Conservation (phyloP, 2,329 filamentous ascomycete genomes). For the Fusarium incarnatum region DNA sequence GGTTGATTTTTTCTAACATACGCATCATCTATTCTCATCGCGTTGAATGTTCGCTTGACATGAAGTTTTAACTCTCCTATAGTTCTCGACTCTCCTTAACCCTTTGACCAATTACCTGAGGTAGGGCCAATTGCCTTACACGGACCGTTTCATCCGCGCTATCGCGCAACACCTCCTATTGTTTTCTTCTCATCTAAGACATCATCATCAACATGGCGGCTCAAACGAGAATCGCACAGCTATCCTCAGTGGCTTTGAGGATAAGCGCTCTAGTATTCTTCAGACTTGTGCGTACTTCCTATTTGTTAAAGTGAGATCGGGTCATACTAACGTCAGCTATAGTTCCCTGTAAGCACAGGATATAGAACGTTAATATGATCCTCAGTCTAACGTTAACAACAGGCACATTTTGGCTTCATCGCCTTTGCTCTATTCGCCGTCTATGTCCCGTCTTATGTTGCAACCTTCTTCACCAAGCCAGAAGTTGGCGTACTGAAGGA, state of each 20-base stretch:
- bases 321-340: conserved; percentile 25
- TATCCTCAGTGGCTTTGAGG: conserved; percentile 54
- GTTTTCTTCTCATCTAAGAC: conserved; percentile 16
- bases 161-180: conserved; percentile 16
- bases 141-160: conserved; percentile 12
- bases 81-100: conserved; percentile 43
- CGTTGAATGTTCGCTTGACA: conserved; percentile 21
- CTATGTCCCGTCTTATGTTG: conserved; percentile 73
- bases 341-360: conserved; percentile 53
- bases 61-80: conserved; percentile 15
- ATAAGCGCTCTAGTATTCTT: conserved; percentile 54
- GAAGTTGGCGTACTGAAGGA: conserved; percentile 70
- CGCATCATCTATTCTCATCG: conserved; percentile 24
- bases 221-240: conserved; percentile 49
- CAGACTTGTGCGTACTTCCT: conserved; percentile 49
- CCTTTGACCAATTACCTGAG: background rate
- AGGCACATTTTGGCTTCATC: conserved; percentile 61
- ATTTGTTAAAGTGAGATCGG: background rate
- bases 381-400: conserved; percentile 20
- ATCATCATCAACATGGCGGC: conserved; percentile 46
- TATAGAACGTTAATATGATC: conserved; percentile 16
- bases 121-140: conserved; percentile 3
- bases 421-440: conserved; percentile 73
- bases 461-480: conserved; percentile 67
- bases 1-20: conserved; percentile 16